Evolutionary conservation across 2,329 filamentous ascomycete species (phyloP).

Genomic region (Arthrinium phaeospermum): DNA sequence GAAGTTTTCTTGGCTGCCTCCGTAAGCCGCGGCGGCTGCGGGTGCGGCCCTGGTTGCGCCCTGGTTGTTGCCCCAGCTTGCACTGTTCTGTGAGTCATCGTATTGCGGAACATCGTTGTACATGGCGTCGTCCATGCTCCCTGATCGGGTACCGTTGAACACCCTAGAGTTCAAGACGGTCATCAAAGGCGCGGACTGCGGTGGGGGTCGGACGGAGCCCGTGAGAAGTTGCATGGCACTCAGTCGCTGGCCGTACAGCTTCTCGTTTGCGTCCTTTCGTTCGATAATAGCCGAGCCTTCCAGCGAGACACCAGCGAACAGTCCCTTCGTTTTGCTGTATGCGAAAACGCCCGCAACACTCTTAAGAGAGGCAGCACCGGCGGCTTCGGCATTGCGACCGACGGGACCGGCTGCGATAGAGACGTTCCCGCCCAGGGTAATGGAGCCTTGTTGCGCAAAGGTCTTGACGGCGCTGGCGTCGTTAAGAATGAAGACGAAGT

Average conservation of each 20-base stretch:
- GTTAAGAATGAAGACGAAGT: constrained; percentile 99
- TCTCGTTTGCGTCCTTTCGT: constrained; percentile 94
- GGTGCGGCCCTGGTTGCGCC: constrained; percentile 43
- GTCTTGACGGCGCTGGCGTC: constrained; percentile 87
- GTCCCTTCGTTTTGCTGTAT: constrained; percentile 96
- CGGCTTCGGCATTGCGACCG: constrained; percentile 93
- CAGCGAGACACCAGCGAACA: constrained; percentile 94
- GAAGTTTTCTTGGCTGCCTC: constrained; percentile 50
- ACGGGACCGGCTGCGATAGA: constrained; percentile 93
- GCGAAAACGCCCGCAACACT: constrained; percentile 92
- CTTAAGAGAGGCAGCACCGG: constrained; percentile 88
- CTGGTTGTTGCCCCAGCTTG: constrained; percentile 85
- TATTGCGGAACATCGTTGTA: constrained; percentile 96
- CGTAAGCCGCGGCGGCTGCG: not conserved
- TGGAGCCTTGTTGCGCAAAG: constrained; percentile 88
- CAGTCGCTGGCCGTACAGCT: constrained; percentile 84
- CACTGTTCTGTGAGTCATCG: constrained; percentile 80
- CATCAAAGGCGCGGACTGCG: constrained; percentile 84
- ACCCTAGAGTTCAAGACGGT: constrained; percentile 81
- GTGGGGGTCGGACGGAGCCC: constrained; percentile 78
- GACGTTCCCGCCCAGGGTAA: constrained; percentile 95
- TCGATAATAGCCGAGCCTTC: constrained; percentile 95
- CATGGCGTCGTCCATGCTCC: constrained; percentile 65
- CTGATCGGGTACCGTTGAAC: constrained; percentile 71
- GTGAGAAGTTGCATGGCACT: constrained; percentile 83